These are phyloP conservation scores for Chimonanthus salicifolius DNA, from an alignment of 164 flowering plant species.

Conservation along the genomic window DNA sequence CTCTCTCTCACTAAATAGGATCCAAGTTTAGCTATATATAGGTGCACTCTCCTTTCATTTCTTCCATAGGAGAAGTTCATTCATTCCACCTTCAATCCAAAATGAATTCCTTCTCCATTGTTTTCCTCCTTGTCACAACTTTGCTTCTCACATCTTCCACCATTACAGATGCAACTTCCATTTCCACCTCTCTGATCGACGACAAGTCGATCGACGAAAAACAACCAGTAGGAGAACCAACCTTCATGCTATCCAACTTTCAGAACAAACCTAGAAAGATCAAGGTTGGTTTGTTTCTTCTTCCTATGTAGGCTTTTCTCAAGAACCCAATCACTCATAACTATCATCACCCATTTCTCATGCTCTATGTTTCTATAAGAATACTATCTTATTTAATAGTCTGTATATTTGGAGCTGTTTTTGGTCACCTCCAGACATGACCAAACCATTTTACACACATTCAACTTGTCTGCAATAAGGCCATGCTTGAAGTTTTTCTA, in stretches of 20 bases:
- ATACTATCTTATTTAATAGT: no score
- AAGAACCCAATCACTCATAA: no score
- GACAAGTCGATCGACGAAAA: constrained; percentile 6
- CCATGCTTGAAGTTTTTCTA: not conserved
- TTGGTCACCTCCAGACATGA: no score
- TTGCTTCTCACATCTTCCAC: constrained; percentile 18
- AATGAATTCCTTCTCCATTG: constrained; percentile 26
- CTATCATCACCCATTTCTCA: no score
- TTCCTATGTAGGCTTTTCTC: no score
- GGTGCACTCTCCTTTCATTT: not conserved
- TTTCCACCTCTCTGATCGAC: constrained; percentile 6
- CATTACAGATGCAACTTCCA: constrained; percentile 11
- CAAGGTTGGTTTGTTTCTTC: constrained; percentile 14
- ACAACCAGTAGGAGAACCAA: not conserved
- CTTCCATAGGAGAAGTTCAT: not conserved
- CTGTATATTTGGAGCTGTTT: no score
- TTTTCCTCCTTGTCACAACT: constrained; percentile 21
- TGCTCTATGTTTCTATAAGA: no score
- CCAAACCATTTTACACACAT: no score
- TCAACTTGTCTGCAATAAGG: no score
- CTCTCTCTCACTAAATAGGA: no score
- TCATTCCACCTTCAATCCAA: constrained; percentile 2
- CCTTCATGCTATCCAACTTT: not conserved
- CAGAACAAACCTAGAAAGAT: constrained; percentile 1
- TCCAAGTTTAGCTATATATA: not conserved